Conservation (phyloP, 2,329 filamentous ascomycete genomes). For the Fusarium xylarioides region DNA sequence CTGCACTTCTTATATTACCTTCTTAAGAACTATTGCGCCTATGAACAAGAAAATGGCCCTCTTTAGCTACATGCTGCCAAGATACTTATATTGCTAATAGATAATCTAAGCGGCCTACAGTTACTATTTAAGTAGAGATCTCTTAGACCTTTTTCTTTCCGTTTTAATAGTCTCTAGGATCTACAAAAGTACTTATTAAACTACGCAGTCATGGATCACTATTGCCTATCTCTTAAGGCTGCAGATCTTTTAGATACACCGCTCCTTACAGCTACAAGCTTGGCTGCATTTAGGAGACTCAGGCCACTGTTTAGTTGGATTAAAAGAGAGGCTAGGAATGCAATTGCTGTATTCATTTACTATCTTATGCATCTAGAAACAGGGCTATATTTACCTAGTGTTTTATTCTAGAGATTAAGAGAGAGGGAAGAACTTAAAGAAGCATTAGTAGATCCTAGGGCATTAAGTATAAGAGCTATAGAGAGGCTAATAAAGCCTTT, state of each 20-base stretch:
- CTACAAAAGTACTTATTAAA: neutral
- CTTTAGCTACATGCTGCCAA: no score
- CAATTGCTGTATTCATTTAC: neutral
- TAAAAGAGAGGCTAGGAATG: neutral
- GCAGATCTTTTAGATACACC: neutral
- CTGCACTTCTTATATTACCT: no score
- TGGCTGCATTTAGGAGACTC: neutral
- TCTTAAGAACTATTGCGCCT: no score
- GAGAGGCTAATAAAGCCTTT: neutral
- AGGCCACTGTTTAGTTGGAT: neutral
- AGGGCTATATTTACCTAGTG: accelerated
- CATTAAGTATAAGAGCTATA: neutral
- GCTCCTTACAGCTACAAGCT: neutral
- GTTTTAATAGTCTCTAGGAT: accelerated
- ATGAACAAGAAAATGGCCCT: no score
- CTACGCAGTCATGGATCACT: neutral
- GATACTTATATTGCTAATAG: accelerated
- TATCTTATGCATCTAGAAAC: neutral
- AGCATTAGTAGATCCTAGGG: neutral
- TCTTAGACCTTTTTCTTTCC: accelerated
- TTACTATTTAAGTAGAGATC: neutral
- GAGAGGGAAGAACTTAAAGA: neutral
- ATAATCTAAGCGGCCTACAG: neutral
- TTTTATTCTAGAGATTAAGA: neutral
- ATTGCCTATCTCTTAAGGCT: neutral